Evolutionary conservation across 257 asterid species (phyloP).

Genomic region (Dorcoceras hygrometricum): DNA sequence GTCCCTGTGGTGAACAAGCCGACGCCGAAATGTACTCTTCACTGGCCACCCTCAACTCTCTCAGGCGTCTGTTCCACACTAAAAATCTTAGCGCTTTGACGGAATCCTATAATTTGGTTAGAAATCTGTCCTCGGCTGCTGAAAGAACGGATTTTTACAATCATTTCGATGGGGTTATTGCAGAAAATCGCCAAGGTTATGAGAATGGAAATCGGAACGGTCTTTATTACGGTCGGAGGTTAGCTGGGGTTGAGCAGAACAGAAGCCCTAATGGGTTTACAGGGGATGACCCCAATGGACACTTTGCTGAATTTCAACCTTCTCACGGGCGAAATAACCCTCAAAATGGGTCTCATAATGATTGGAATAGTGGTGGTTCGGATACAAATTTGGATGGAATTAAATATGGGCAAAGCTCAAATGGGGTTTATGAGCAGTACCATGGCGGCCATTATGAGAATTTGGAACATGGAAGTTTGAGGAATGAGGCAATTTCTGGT

Average conservation of each 20-base stretch:
- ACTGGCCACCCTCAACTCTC: constrained; percentile 30
- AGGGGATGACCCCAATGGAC: constrained; percentile 27
- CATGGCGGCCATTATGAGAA: constrained; percentile 10
- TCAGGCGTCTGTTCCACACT: constrained; percentile 38
- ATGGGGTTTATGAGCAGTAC: constrained; percentile 18
- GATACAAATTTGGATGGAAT: constrained; percentile 18
- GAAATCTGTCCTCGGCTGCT: constrained; percentile 41
- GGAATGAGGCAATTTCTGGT: constrained; percentile 21
- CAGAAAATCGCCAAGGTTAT: constrained; percentile 21
- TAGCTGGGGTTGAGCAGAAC: constrained; percentile 20
- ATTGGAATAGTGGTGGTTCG: neutral
- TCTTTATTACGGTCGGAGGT: constrained; percentile 29
- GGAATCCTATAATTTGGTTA: constrained; percentile 26
- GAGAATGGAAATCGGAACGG: constrained; percentile 24
- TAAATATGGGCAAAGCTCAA: constrained; percentile 25
- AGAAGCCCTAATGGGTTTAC: constrained; percentile 37
- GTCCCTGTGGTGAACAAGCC: neutral
- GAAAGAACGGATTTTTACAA: constrained; percentile 41
- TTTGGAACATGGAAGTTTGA: constrained; percentile 3
- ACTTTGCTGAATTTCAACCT: constrained; percentile 6
- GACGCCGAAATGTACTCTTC: constrained; percentile 47
- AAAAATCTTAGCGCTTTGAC: constrained; percentile 15
- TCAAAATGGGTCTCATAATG: neutral
- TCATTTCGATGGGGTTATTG: constrained; percentile 28
- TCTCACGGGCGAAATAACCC: neutral